Evolutionary conservation across 345 rosid genomes (phyloP), one percentile per base, ranked within the genome.

Genomic region (Salix udensis): DNA sequence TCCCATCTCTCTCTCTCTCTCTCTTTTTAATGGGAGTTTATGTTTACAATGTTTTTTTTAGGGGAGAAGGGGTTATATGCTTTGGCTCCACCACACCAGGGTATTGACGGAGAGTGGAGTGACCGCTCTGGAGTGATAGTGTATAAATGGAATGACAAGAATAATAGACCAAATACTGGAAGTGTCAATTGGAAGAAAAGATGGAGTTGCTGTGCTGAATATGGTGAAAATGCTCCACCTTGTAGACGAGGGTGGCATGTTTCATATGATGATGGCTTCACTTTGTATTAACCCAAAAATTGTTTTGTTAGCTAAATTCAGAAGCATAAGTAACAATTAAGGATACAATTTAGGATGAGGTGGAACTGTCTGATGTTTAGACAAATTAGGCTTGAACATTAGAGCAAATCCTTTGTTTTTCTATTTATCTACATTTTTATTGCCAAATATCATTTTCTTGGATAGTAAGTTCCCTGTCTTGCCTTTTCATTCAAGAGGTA

Each of bases 81-180:
- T 14, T 71, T 86, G 75, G 88, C 91, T 65, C 91, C 90, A 7
- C 91, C 90, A 12, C 91, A 90, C 78, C 91, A 88, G 58, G 91
- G 93, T 74, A 83, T 90, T 26, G 93, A 88, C 64, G 90, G 90
- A 2, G 91, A 84, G 77, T 87, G 91, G 93, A 85, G 71, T 6
- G 89, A 90, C 72, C 46, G 76, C 2, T 88, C 89, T 6, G 91
- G 90, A n/a, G 88, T 88, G 15, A 87, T 87, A 3, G 93, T 87
- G 23, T 87, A 88, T 70, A 85, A 81, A 77, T 87, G 90, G 94
- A 88, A 88, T 65, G 89, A 90, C 13, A 81, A 79, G 83, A 53
- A 68, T 1, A 72, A 86, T 0, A 81, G 90, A 72, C 91, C 88
- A 9, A 84, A 88, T 72, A 87, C 89, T 3, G 89, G 87, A 58